phyloP scores from a whole-genome alignment of 208 protist genomes.

The Naegleria gruberi region DNA sequence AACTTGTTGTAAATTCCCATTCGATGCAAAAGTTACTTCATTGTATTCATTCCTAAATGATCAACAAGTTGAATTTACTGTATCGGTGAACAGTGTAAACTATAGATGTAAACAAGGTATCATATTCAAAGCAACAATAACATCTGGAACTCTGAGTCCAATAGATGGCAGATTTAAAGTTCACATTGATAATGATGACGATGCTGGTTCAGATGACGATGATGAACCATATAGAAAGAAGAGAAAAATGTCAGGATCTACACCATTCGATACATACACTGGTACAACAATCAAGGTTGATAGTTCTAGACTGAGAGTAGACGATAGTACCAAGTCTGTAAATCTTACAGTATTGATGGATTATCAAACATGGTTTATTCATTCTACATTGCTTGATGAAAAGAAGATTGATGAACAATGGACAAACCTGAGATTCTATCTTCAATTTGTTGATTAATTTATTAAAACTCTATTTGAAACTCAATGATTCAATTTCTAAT shows the following conservation, averaged over 20 bases:
- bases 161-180: not conserved
- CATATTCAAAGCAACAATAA: not conserved
- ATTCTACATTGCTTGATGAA: not conserved
- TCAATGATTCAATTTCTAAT: too few species aligned
- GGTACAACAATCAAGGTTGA: not conserved
- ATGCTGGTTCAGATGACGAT: not conserved
- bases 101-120: slow-evolving; percentile 13
- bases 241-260: too few species aligned
- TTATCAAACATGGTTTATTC: slow-evolving; percentile 12
- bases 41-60: slow-evolving; percentile 3
- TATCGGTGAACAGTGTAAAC: not conserved
- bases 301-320: not conserved
- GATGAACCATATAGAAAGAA: not conserved
- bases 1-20: not conserved
- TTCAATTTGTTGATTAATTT: slow-evolving; percentile 12
- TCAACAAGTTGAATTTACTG: not conserved
- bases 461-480: too few species aligned
- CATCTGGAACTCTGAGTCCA: not conserved
- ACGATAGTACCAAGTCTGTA: not conserved
- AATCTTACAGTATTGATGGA: not conserved
- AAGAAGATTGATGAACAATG: slow-evolving; percentile 5
- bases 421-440: not conserved
- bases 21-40: not conserved
- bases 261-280: not conserved
- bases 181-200: not conserved